Base-by-base conservation (phyloP, 2,329 filamentous ascomycete genomes). In the Neodidymelliopsis sp. region DNA sequence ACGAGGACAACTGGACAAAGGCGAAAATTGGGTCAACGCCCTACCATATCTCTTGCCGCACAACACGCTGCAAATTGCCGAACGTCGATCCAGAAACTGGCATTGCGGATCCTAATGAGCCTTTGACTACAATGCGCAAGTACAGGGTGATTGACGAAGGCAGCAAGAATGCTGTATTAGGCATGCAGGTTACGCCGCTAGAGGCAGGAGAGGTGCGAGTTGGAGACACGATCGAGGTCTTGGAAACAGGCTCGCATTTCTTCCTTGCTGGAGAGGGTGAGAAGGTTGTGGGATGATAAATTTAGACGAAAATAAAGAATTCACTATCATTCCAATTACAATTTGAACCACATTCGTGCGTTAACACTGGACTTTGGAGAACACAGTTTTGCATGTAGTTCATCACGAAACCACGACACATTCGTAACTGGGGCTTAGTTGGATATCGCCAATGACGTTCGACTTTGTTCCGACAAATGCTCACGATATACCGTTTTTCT, bases 1-100 rank as follows among this genome's bases (percentile, higher is more conserved):
- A 84, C 13, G 88, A 92, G 69, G 88, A 91, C 42, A 76, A 75
- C 7, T 91, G 88, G 88, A 85, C 83, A 53, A 77, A 74, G 20
- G 78, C 90, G 27, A 50, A 39, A 4, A 53, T 62, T 58, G 79
- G 76, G 6, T 76, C 76, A 0, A 28, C 54, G 2, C 75, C 76
- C 11, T 82, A 80, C 47, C 77, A 84, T 51, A 74, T 83, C 9
- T 77, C 84, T 0, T 87, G 85, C 60, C 82, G 86, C 22, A 89
- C 86, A 1, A 83, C 85, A 0, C 80, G 87, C 44, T 90, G 88
- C 73, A 88, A 85, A 59, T 69, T 91, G 59, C 87, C 87, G 15
- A 90, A 90, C 58, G 84, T 89, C 1, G 79, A 90, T 66, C 86
- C 81, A 0, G 75, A 76, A 13, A 84, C 77, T 5, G 88, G 81